Evolutionary conservation across 495 filamentous ascomycete genomes (phyloP).

Genomic region (Elaphomyces granulatus): DNA sequence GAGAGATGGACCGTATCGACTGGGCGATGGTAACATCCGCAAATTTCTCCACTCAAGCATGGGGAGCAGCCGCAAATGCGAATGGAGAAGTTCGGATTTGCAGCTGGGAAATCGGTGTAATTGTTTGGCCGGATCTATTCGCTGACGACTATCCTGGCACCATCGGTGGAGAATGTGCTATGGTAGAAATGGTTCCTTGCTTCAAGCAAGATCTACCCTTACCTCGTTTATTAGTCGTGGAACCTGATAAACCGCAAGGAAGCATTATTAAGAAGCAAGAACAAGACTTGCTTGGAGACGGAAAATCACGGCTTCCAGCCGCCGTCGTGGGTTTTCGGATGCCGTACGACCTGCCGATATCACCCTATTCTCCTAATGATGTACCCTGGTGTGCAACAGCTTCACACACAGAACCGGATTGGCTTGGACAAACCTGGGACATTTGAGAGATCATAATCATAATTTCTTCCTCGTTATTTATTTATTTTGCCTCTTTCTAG

Average conservation of each 20-base stretch:
- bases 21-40: constrained; percentile 82
- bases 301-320: constrained; percentile 1
- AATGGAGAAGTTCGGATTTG: constrained; percentile 50
- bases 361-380: constrained; percentile 45
- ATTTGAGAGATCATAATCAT: neutral
- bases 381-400: constrained; percentile 68
- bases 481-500: too few relatives aligned
- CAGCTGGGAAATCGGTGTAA: constrained; percentile 75
- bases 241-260: neutral
- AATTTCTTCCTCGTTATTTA: neutral
- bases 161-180: neutral
- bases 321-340: constrained; percentile 52
- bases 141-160: constrained; percentile 15
- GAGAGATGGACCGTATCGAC: constrained; percentile 41
- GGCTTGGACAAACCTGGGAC: constrained; percentile 46
- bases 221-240: neutral
- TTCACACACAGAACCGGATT: constrained; percentile 48
- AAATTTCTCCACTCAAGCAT: constrained; percentile 80
- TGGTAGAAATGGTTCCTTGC: constrained; percentile 48
- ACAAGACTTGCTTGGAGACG: constrained; percentile 1
- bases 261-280: constrained; percentile 1
- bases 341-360: constrained; percentile 71
- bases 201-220: constrained; percentile 46
- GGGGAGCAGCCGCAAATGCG: constrained; percentile 49
- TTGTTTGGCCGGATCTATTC: constrained; percentile 70